Evolutionary conservation across 2,329 filamentous ascomycete species (phyloP).

Genomic region (Rhexocercosporidium sp.): DNA sequence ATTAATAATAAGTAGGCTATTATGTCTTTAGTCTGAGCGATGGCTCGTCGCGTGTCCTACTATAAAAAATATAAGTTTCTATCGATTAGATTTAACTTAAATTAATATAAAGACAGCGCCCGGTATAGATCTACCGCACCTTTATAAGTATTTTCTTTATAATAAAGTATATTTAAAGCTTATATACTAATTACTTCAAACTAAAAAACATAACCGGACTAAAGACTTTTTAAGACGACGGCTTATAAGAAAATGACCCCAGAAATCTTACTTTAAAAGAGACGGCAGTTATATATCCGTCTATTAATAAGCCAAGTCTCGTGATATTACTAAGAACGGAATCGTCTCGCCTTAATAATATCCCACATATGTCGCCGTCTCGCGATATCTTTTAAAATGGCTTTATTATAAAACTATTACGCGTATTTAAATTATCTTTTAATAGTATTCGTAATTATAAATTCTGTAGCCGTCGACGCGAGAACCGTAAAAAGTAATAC

Average conservation of each 20-base stretch:
- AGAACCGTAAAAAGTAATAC: not conserved
- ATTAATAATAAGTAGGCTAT: not conserved
- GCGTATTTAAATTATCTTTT: not conserved
- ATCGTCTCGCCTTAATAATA: not conserved
- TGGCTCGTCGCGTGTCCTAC: not conserved
- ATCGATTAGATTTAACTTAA: not conserved
- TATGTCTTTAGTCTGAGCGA: not conserved
- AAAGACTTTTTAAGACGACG: not conserved
- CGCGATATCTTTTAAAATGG: not conserved
- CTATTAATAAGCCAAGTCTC: not conserved
- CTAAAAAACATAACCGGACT: not conserved
- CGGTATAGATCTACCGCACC: not conserved
- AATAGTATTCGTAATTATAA: not conserved
- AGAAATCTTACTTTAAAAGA: not conserved
- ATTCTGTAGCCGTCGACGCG: not conserved
- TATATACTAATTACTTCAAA: not conserved
- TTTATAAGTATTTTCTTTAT: not conserved
- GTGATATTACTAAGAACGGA: not conserved
- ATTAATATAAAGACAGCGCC: not conserved
- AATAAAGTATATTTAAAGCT: not conserved
- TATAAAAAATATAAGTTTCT: not conserved
- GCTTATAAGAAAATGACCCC: not conserved
- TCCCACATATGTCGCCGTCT: not conserved
- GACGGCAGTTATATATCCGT: conserved; percentile 4
- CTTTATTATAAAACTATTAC: not conserved